A percentile compares a stretch with the other conserved stretches of the same genome.
Conservation (phyloP, 306 rosid genomes). For the Castanospermum australe region DNA sequence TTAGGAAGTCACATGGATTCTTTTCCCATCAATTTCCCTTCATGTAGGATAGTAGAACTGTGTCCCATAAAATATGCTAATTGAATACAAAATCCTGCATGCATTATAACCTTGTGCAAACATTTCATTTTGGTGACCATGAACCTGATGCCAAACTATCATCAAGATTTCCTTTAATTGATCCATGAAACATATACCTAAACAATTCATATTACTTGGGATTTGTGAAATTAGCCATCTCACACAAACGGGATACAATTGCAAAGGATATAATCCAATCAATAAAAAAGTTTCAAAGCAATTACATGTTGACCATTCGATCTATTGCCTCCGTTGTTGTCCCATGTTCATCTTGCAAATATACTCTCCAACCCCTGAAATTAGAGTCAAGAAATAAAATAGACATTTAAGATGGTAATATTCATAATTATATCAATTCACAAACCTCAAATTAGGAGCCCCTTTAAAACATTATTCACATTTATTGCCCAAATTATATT, state of each 20-base stretch:
- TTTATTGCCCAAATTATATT: background rate
- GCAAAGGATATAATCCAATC: background rate
- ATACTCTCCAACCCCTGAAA: conserved; percentile 95
- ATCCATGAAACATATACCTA: background rate
- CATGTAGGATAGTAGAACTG: background rate
- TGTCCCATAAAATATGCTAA: background rate
- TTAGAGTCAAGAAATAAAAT: conserved; percentile 11
- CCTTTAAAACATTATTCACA: background rate
- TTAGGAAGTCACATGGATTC: background rate
- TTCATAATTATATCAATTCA: background rate
- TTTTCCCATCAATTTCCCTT: background rate
- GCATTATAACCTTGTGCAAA: background rate
- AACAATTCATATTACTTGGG: background rate
- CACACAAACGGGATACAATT: background rate
- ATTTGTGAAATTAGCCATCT: background rate
- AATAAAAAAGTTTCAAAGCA: conserved; percentile 13
- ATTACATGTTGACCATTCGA: conserved; percentile 74
- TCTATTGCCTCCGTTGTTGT: conserved; percentile 67
- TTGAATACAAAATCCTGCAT: background rate
- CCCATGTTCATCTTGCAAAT: conserved; percentile 87
- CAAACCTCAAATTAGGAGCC: background rate
- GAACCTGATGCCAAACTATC: background rate
- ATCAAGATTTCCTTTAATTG: background rate
- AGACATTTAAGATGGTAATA: background rate
- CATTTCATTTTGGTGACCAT: background rate